These are phyloP conservation scores for Waltiozyma sp. DNA, from an alignment of 1,139 yeast genomes.

Conservation along the genomic window DNA sequence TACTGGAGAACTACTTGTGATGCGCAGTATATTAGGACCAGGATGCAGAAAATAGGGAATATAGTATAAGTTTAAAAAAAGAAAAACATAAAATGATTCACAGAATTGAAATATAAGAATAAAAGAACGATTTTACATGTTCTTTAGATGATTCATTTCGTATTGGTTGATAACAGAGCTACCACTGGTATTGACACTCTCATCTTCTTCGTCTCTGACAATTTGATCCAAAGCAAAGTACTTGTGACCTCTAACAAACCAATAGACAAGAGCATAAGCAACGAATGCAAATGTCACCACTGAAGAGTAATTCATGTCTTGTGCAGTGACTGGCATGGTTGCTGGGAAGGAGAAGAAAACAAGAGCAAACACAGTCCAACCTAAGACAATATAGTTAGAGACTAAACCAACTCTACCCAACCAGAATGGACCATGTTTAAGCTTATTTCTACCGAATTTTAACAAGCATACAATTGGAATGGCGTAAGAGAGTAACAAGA, in stretches of 20 bases:
- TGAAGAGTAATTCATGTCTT: constrained; percentile 62
- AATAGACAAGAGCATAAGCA: constrained; percentile 42
- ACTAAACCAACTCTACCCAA: constrained; percentile 48
- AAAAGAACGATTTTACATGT: not conserved
- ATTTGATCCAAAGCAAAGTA: constrained; percentile 16
- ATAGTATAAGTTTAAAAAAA: too few relatives aligned
- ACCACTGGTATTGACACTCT: not conserved
- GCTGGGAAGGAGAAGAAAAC: constrained; percentile 63
- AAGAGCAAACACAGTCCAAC: constrained; percentile 50
- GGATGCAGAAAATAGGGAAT: too few relatives aligned
- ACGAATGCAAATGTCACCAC: constrained; percentile 50
- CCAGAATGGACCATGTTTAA: constrained; percentile 65
- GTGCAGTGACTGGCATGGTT: constrained; percentile 48
- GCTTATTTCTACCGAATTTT: constrained; percentile 44
- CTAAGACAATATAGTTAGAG: constrained; percentile 42
- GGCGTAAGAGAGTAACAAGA: constrained; percentile 36
- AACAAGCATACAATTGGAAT: constrained; percentile 44
- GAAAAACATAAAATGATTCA: too few relatives aligned
- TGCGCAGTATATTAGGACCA: too few relatives aligned
- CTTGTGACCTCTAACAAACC: constrained; percentile 26
- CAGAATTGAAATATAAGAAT: too few relatives aligned
- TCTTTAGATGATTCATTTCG: not conserved
- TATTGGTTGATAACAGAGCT: not conserved
- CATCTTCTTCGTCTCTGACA: constrained; percentile 5
- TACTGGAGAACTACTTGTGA: too few relatives aligned